phyloP scores from a whole-genome alignment of 75 land plant genomes.

The Picea sitchensis region DNA sequence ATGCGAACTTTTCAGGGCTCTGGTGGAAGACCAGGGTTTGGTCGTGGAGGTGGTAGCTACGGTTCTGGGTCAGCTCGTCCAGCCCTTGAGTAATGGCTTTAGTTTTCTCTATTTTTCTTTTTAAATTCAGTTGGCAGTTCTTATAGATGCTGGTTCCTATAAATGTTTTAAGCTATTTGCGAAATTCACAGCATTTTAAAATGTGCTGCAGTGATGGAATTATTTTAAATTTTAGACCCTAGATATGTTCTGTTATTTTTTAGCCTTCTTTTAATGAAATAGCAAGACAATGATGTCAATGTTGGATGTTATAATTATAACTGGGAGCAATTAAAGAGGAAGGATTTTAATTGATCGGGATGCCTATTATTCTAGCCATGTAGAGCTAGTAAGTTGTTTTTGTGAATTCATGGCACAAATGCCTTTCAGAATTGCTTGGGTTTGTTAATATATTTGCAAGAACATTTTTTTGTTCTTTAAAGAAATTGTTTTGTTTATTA shows the following conservation, averaged over 20 bases:
- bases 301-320: background rate
- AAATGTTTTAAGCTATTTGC: too few species aligned
- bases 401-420: too few species aligned
- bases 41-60: conserved; percentile 25
- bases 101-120: background rate
- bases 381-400: too few species aligned
- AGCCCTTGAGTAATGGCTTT: background rate
- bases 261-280: background rate
- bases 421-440: too few species aligned
- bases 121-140: background rate
- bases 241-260: background rate
- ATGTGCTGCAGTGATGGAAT: background rate
- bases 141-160: background rate
- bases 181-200: background rate
- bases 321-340: background rate
- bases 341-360: background rate
- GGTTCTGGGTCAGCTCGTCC: background rate
- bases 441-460: too few species aligned
- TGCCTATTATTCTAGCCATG: background rate
- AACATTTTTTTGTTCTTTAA: too few species aligned
- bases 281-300: background rate
- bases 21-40: conserved; percentile 31
- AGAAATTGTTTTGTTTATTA: too few species aligned
- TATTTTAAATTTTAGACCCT: background rate
- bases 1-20: background rate